Evolutionary conservation across 306 rosid species (phyloP), one percentile per base, ranked within the genome.

Genomic region (Amphicarpaea edgeworthii): DNA sequence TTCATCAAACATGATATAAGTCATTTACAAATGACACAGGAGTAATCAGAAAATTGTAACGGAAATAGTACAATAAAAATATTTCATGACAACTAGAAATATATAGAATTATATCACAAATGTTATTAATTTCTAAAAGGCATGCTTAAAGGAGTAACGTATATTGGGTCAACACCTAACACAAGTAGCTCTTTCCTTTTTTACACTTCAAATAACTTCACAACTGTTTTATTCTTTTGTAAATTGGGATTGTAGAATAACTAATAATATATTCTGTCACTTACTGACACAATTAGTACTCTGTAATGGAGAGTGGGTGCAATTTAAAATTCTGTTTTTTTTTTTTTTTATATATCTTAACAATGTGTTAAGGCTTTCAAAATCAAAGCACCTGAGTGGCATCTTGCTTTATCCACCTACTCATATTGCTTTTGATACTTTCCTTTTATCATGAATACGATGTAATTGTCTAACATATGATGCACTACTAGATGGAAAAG

Each of bases 361-460:
- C 55, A 79, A 40, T 3, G 60, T 54, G 67, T 34, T 28, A 54
- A 42, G n/a, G 28, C 24, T 73, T 57, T 51, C 58, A 46, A 72
- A 72, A 82, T 51, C 58, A 46, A 72, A 72, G 77, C 40, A 57
- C 53, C 46, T 42, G 53, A 81, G 68, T 55, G 40, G 57, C 51
- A 65, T 45, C 59, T 75, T 58, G 64, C 76, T 61, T 57, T 40
- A 80, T 66, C 19, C 43, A 40, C 64, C 65, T 23, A 41, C 16
- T n/a, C 68, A 67, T 40, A 62, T 69, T 57, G 30, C 43, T 76
- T 76, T 51, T 15, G 26, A 58, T 24, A 30, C 64, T 26, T 26
- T 58, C 64, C 64, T 19, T 63, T 73, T 73, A 9, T 73, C 53
- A 43, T 77, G 19, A 77, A 57, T 42, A 55, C 30, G 75, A 20